A percentile compares a stretch with the other conserved stretches of the same genome.
Evolutionary conservation across 2,329 filamentous ascomycete species (phyloP).

Genomic region (Cladophialophora chaetospira): DNA sequence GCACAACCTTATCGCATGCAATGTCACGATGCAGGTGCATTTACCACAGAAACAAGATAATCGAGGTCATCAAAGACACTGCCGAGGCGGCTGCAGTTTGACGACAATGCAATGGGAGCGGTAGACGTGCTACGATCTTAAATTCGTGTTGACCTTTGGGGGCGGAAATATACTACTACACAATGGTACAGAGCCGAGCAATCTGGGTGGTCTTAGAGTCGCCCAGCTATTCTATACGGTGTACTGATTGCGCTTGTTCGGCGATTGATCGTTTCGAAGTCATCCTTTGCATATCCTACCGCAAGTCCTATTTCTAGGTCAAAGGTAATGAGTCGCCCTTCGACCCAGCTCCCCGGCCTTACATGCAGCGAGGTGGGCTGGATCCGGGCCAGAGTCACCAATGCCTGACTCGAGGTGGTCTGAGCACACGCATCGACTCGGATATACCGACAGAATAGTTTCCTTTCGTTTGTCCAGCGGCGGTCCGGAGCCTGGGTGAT

Average conservation of each 20-base stretch:
- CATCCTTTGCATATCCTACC: background rate
- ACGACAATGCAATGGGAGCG: too few species aligned
- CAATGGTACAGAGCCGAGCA: too few species aligned
- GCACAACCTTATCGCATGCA: background rate
- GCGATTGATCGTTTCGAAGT: background rate
- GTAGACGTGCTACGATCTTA: too few species aligned
- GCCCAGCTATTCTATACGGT: too few species aligned
- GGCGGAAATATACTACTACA: too few species aligned
- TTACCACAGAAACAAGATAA: background rate
- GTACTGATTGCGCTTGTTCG: too few species aligned
- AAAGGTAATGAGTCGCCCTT: background rate
- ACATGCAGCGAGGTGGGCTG: background rate
- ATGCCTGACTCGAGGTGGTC: background rate
- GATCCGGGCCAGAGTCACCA: background rate
- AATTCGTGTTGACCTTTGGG: too few species aligned
- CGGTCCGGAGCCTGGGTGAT: too few species aligned
- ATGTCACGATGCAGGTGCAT: background rate
- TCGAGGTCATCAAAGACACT: too few species aligned
- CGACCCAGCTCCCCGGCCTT: background rate
- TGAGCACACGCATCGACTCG: background rate
- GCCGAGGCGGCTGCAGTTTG: too few species aligned
- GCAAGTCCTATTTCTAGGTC: background rate
- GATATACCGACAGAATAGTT: background rate
- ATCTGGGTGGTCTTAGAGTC: too few species aligned
- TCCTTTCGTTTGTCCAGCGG: too few species aligned